Conservation (phyloP, 352 stramenopile genomes). For the Pythium phragmitis region DNA sequence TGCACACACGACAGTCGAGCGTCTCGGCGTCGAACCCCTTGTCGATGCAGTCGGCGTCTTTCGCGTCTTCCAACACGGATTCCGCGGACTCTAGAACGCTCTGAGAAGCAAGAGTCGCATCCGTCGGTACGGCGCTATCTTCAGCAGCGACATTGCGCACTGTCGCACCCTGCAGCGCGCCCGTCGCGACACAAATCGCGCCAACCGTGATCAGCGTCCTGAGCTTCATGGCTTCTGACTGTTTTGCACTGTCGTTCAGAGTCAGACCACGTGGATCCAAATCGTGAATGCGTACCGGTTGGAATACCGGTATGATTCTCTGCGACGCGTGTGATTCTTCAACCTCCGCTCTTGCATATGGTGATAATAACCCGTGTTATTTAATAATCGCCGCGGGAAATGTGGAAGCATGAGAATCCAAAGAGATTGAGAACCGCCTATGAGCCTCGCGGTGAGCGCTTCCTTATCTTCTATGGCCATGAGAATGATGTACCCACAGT, state of each 20-base stretch:
- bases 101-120: neutral
- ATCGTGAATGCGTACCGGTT: slow-evolving; percentile 1
- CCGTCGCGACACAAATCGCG: slow-evolving; percentile 13
- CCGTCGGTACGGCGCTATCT: slow-evolving; percentile 3
- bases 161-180: neutral
- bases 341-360: too few relatives aligned
- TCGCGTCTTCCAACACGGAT: neutral
- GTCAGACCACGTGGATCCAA: slow-evolving; percentile 23
- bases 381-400: slow-evolving; percentile 8
- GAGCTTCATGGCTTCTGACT: slow-evolving; percentile 15
- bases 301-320: slow-evolving; percentile 6
- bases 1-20: slow-evolving; percentile 64
- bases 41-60: slow-evolving; percentile 31
- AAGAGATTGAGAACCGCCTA: neutral
- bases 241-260: neutral
- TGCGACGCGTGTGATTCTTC: slow-evolving; percentile 12
- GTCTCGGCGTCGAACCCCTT: slow-evolving; percentile 57
- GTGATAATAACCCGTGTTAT: neutral
- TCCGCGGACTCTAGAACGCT: slow-evolving; percentile 9
- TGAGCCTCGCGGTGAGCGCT: slow-evolving; percentile 15
- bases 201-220: slow-evolving; percentile 7
- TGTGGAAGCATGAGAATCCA: slow-evolving; percentile 15
- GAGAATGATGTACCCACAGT: neutral
- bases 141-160: neutral
- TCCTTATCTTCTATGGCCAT: neutral